Base-by-base conservation (phyloP, 768 basidiomycete species). In the Cystobasidium tubakii region DNA sequence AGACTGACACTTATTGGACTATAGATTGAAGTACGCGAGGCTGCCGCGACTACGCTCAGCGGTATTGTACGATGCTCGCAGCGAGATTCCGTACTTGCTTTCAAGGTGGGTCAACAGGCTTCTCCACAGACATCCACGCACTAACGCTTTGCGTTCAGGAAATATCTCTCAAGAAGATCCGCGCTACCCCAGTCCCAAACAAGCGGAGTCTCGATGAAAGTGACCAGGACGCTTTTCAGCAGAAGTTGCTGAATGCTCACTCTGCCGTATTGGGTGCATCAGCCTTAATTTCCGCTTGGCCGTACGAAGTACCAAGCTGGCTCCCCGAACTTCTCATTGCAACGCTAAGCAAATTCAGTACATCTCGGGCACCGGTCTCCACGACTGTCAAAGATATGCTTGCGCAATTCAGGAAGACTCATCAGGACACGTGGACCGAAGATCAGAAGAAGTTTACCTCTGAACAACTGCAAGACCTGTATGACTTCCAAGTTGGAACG, bases 291-390 rank as follows among this genome's bases (percentile, higher is more conserved):
- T 91, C 94, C 78, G 94, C 92, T 73, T 95, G 90, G 80, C 95
- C 95, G 0, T 96, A 96, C 82, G 93, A 92, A 1, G 89, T 97
- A 17, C 95, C 95, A 79, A 87, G 88, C 75, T 98, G 93, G 89
- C 88, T 95, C 86, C 91, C 93, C 0, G 87, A 88, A 60, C 84
- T 96, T 54, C 82, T 94, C 75, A 88, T 90, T 44, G 88, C 86
- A 74, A 85, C 90, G 23, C 83, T 93, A 70, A 88, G 88, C 12
- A 89, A 90, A 77, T 89, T 92, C 80, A 88, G 89, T 0, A 90
- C 92, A 75, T 91, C 93, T 79, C 93, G 92, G 0, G 81, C 81
- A 25, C 84, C 83, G 4, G 81, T 84, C 65, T 81, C 81, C 15
- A 78, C 73, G 19, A 76, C 80, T 0, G 77, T 80, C 42, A 63